Percentiles rank a stretch among this genome's conserved stretches.
phyloP scores from a whole-genome alignment of 352 stramenopile species.

The Sclerospora graminicola region DNA sequence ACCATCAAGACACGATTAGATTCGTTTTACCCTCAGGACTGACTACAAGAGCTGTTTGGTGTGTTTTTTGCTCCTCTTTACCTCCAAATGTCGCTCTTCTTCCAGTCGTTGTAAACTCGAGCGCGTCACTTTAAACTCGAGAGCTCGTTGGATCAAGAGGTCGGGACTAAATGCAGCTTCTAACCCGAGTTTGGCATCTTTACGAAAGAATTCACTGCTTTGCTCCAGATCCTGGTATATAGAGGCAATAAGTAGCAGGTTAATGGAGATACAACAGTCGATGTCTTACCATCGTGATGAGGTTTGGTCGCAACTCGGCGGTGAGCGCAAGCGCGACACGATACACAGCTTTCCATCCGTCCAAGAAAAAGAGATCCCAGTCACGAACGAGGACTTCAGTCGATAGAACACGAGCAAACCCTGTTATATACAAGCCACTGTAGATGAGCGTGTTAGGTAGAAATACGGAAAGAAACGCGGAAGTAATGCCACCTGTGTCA shows the following conservation, averaged over 20 bases:
- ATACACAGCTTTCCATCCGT: constrained; percentile 74
- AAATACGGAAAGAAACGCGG: neutral
- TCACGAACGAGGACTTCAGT: constrained; percentile 34
- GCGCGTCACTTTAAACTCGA: constrained; percentile 61
- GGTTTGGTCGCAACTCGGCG: constrained; percentile 34
- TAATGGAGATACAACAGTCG: too few relatives aligned
- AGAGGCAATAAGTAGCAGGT: too few relatives aligned
- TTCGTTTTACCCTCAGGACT: too few relatives aligned
- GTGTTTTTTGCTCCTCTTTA: constrained; percentile 7
- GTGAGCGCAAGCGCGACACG: constrained; percentile 60
- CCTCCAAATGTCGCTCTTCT: constrained; percentile 59
- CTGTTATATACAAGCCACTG: constrained; percentile 83
- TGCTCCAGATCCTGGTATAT: constrained; percentile 52
- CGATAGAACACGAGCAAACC: constrained; percentile 61
- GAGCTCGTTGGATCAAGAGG: constrained; percentile 29
- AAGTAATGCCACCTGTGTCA: constrained; percentile 39
- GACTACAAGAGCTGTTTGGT: too few relatives aligned
- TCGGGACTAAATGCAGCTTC: constrained; percentile 25
- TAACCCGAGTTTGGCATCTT: constrained; percentile 41
- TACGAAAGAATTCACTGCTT: constrained; percentile 60
- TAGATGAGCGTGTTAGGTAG: neutral
- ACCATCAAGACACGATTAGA: neutral
- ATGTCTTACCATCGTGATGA: constrained; percentile 42
- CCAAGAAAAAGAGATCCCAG: constrained; percentile 66
- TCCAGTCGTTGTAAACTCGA: constrained; percentile 47